phyloP scores from a whole-genome alignment of 306 rosid genomes.

The Rosa multiflora region DNA sequence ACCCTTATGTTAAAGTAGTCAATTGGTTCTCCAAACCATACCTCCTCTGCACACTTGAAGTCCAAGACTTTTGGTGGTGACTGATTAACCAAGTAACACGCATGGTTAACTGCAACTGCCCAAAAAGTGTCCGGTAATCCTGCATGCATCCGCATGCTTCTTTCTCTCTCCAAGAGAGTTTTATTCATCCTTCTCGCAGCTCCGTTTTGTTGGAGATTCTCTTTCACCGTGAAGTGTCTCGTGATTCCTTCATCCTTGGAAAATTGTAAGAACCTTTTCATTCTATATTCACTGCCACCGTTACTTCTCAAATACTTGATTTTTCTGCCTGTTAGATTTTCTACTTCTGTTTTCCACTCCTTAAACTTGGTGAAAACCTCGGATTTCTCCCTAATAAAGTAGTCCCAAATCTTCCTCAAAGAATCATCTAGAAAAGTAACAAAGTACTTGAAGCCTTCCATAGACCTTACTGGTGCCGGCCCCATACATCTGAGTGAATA shows the following conservation, averaged over 20 bases:
- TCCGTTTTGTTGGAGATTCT: neutral
- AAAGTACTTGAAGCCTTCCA: too few species aligned
- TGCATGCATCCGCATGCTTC: neutral
- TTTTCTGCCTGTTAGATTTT: neutral
- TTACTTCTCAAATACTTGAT: neutral
- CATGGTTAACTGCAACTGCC: too few species aligned
- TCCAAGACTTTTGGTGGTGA: neutral
- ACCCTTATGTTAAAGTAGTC: neutral
- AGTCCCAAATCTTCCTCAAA: too few species aligned
- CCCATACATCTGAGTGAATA: too few species aligned
- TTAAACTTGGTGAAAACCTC: neutral
- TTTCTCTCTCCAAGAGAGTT: neutral
- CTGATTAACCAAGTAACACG: too few species aligned
- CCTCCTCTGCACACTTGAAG: neutral
- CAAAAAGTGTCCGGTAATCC: neutral
- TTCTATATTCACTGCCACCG: neutral
- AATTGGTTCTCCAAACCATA: neutral
- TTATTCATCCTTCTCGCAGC: neutral
- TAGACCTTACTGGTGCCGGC: too few species aligned
- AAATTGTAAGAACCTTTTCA: neutral
- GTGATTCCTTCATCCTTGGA: neutral
- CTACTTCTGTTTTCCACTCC: neutral
- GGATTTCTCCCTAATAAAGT: too few species aligned
- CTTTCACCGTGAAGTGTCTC: neutral
- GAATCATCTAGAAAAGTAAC: too few species aligned